phyloP scores from a whole-genome alignment of 2,329 filamentous ascomycete species.

The Aspergillus quadricinctus region DNA sequence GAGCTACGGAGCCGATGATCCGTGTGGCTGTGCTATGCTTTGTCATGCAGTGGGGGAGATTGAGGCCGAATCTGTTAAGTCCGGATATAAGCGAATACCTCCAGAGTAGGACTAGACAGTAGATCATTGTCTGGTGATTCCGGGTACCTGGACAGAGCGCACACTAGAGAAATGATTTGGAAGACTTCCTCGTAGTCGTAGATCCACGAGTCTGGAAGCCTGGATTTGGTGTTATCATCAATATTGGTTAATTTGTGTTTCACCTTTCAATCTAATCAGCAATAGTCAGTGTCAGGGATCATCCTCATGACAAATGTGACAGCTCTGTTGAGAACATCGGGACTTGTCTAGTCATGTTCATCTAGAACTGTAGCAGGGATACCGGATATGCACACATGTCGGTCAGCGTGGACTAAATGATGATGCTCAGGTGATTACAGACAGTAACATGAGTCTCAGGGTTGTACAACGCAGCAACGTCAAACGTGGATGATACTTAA shows the following conservation, averaged over 20 bases:
- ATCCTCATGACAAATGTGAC: constrained; percentile 4
- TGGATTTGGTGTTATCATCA: background rate
- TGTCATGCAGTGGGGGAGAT: background rate
- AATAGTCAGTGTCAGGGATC: constrained; percentile 1
- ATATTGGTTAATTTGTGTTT: background rate
- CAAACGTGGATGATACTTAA: background rate
- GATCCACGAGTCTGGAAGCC: too few relatives aligned
- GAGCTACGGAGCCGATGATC: background rate
- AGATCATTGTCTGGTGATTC: background rate
- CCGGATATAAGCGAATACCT: background rate
- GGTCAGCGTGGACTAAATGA: background rate
- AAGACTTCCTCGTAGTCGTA: too few relatives aligned
- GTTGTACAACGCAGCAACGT: background rate
- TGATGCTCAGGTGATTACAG: background rate
- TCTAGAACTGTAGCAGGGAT: too few relatives aligned
- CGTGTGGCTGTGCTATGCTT: background rate
- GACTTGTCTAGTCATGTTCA: background rate
- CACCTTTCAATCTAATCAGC: background rate
- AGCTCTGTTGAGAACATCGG: constrained; percentile 5
- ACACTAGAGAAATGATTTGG: constrained; percentile 12
- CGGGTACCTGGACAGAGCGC: constrained; percentile 8
- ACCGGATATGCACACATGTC: too few relatives aligned
- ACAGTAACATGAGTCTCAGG: background rate
- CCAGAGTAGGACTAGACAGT: too few relatives aligned
- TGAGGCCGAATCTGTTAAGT: too few relatives aligned